These are phyloP conservation scores for Tulasnella calospora DNA, from an alignment of 768 basidiomycete species.

Conservation along the genomic window DNA sequence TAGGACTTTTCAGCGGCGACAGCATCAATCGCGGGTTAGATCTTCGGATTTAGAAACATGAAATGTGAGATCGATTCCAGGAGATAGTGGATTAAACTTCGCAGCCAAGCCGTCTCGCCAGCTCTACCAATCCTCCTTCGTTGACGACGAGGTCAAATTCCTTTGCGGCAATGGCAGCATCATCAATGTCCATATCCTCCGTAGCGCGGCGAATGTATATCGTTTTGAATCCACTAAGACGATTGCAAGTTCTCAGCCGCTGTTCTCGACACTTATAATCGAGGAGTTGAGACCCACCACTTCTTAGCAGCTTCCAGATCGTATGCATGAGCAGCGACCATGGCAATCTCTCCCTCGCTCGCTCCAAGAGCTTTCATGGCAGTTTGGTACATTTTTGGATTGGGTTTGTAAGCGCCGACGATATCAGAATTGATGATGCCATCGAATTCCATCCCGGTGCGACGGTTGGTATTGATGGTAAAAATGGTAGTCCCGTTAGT, in stretches of 20 bases:
- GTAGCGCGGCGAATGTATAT: slow-evolving; percentile 26
- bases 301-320: slow-evolving; percentile 27
- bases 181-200: slow-evolving; percentile 27
- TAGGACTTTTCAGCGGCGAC: too few species aligned
- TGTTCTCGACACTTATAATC: too few species aligned
- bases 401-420: slow-evolving; percentile 27
- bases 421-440: slow-evolving; percentile 24
- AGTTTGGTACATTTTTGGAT: slow-evolving; percentile 24
- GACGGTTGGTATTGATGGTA: slow-evolving; percentile 19
- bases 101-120: slow-evolving; percentile 26
- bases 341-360: slow-evolving; percentile 19
- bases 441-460: slow-evolving; percentile 20
- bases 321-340: slow-evolving; percentile 28
- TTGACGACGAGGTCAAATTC: slow-evolving; percentile 26
- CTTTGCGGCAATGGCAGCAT: neutral
- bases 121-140: slow-evolving; percentile 28
- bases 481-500: slow-evolving; percentile 21
- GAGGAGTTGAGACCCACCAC: slow-evolving; percentile 12
- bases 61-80: too few species aligned
- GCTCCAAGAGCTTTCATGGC: slow-evolving; percentile 19
- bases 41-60: too few species aligned
- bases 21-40: too few species aligned
- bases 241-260: too few species aligned
- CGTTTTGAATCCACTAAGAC: slow-evolving; percentile 23
- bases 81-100: neutral